Percentiles rank a stretch among this genome's conserved stretches.
These are phyloP conservation scores for Clohesyomyces aquaticus DNA, from an alignment of 495 filamentous ascomycete species.

Conservation along the genomic window DNA sequence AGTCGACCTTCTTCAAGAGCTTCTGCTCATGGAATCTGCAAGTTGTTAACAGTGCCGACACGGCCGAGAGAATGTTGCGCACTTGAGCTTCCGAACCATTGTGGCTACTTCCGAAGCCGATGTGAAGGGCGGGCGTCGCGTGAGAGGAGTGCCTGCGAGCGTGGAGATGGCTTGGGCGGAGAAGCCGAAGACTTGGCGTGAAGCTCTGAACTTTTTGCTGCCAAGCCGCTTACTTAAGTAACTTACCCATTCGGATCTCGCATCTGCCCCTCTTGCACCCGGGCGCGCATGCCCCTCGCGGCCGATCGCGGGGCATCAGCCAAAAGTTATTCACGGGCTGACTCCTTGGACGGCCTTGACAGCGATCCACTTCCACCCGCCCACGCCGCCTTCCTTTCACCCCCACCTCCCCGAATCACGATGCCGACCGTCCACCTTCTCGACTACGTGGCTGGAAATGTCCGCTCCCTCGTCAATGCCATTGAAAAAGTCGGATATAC, in stretches of 20 bases:
- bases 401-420: conserved; percentile 20
- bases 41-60: too few species aligned
- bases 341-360: conserved; percentile 1
- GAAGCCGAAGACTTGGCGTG: background rate
- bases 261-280: conserved; percentile 11
- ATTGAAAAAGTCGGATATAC: conserved; percentile 92
- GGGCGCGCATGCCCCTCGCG: background rate
- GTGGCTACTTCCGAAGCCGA: too few species aligned
- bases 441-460: conserved; percentile 85
- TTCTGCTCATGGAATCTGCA: conserved; percentile 88
- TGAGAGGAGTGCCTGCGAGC: background rate
- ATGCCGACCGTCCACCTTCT: conserved; percentile 94
- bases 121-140: background rate
- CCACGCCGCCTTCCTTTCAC: background rate
- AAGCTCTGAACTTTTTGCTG: conserved; percentile 8
- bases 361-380: background rate
- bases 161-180: background rate
- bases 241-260: too few species aligned
- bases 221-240: too few species aligned
- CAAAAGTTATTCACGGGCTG: conserved; percentile 17
- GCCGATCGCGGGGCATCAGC: conserved; percentile 23
- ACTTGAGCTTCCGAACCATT: conserved; percentile 92
- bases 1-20: conserved; percentile 91
- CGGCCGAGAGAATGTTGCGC: too few species aligned
- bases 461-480: conserved; percentile 93